A percentile compares a stretch with the other conserved stretches of the same genome.
Conservation (phyloP, 805 yeast species). For the Sugiyamaella boreocaroliniensis region DNA sequence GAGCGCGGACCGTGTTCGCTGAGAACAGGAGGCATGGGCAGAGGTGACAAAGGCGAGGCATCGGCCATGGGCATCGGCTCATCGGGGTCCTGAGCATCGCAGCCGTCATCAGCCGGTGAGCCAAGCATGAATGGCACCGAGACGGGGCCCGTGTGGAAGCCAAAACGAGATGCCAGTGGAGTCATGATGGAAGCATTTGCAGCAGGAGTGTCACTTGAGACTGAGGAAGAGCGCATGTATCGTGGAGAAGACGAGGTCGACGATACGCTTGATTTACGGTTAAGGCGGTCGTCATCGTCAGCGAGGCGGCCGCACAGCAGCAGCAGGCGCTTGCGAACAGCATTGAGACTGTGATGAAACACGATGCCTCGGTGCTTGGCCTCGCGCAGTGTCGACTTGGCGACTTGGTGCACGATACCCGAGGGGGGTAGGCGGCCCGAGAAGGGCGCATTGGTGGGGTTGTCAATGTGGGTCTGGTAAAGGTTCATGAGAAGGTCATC, state of each 20-base stretch:
- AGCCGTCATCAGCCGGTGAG: constrained; percentile 5
- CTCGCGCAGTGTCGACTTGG: constrained; percentile 45
- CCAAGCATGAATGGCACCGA: constrained; percentile 4
- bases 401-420: constrained; percentile 54
- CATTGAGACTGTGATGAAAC: constrained; percentile 29
- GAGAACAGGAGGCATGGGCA: background rate
- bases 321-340: constrained; percentile 29
- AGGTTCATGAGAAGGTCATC: constrained; percentile 41
- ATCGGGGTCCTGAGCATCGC: background rate
- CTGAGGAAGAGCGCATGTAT: constrained; percentile 1
- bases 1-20: background rate
- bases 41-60: background rate
- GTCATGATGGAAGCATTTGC: constrained; percentile 1
- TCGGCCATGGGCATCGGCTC: background rate
- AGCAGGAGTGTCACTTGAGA: background rate
- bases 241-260: constrained; percentile 3
- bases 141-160: background rate
- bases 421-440: constrained; percentile 60
- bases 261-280: background rate
- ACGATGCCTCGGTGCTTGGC: constrained; percentile 22
- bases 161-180: constrained; percentile 2
- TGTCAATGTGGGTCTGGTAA: constrained; percentile 44
- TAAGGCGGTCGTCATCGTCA: background rate
- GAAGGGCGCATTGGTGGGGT: constrained; percentile 64
- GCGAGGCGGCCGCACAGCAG: constrained; percentile 19